A percentile compares a stretch with the other conserved stretches of the same genome.
phyloP scores from a whole-genome alignment of 805 yeast genomes.

The Nakazawaea molendinolei region DNA sequence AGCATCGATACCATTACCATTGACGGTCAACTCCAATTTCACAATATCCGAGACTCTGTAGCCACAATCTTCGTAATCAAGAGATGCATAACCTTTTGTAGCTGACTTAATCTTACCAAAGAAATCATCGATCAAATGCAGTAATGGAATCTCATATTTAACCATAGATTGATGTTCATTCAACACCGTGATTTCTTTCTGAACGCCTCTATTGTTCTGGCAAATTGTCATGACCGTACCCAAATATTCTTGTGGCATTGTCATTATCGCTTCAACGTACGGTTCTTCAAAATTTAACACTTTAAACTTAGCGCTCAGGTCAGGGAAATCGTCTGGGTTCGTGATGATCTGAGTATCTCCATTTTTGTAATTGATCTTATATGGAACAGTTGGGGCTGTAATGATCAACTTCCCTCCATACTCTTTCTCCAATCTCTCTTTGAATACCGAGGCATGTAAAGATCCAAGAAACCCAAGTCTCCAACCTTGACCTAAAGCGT shows the following conservation, averaged over 20 bases:
- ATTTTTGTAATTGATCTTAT: conserved; percentile 61
- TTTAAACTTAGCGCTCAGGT: conserved; percentile 33
- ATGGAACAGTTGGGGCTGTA: conserved; percentile 96
- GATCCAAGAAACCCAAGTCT: conserved; percentile 93
- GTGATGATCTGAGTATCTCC: conserved; percentile 63
- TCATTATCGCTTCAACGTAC: conserved; percentile 81
- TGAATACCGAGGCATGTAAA: conserved; percentile 89
- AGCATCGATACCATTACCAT: conserved; percentile 87
- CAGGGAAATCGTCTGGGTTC: conserved; percentile 93
- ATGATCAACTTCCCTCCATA: conserved; percentile 89
- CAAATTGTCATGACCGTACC: conserved; percentile 86
- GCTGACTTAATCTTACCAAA: conserved; percentile 88
- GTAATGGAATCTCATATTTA: conserved; percentile 76
- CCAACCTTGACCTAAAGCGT: conserved; percentile 97
- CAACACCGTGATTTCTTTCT: conserved; percentile 69
- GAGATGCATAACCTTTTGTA: conserved; percentile 88
- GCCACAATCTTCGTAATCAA: conserved; percentile 93
- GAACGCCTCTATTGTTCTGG: conserved; percentile 77
- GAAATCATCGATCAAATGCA: conserved; percentile 90
- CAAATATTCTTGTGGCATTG: conserved; percentile 82
- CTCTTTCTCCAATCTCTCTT: conserved; percentile 86
- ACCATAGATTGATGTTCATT: conserved; percentile 76
- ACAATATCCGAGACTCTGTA: conserved; percentile 74
- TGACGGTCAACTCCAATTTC: conserved; percentile 82
- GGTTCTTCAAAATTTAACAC: conserved; percentile 68